A percentile compares a stretch with the other conserved stretches of the same genome.
Conservation (phyloP, 2,329 filamentous ascomycete species). For the Nemania sp. region DNA sequence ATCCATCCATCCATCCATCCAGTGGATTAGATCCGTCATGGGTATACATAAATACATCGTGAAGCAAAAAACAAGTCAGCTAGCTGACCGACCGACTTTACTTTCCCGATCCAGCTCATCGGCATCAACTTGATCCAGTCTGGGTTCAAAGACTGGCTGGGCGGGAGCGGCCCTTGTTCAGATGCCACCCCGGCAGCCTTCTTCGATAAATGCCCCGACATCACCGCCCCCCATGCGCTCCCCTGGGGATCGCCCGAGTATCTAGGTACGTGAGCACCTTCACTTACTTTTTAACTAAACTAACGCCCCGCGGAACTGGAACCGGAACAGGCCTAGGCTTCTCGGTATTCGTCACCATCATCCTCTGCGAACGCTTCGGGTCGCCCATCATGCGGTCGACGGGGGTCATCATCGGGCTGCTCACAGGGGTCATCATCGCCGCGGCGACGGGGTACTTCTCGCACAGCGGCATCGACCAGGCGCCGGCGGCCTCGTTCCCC, state of each 20-base stretch:
- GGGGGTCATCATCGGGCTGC: conserved; percentile 73
- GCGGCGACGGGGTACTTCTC: conserved; percentile 80
- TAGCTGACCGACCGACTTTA: background rate
- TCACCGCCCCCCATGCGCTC: conserved; percentile 70
- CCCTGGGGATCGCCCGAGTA: conserved; percentile 81
- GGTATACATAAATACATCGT: background rate
- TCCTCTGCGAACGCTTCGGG: conserved; percentile 80
- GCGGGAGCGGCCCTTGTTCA: conserved; percentile 67
- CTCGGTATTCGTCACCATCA: conserved; percentile 77
- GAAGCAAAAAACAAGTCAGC: too few species aligned
- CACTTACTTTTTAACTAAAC: too few species aligned
- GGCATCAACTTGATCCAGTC: conserved; percentile 73
- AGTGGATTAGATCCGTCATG: too few species aligned
- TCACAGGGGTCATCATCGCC: conserved; percentile 78
- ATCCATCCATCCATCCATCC: too few species aligned
- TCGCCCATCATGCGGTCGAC: conserved; percentile 84
- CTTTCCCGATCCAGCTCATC: conserved; percentile 65
- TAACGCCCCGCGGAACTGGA: background rate
- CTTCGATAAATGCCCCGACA: conserved; percentile 68
- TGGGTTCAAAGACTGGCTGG: conserved; percentile 79
- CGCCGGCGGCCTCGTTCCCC: conserved; percentile 74
- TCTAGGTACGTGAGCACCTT: conserved; percentile 59
- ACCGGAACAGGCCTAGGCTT: conserved; percentile 64
- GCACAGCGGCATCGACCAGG: conserved; percentile 69
- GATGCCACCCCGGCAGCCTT: conserved; percentile 55